Percentiles rank a stretch among this genome's conserved stretches.
Conservation (phyloP, 257 asterid species). For the Linaria vulgaris region DNA sequence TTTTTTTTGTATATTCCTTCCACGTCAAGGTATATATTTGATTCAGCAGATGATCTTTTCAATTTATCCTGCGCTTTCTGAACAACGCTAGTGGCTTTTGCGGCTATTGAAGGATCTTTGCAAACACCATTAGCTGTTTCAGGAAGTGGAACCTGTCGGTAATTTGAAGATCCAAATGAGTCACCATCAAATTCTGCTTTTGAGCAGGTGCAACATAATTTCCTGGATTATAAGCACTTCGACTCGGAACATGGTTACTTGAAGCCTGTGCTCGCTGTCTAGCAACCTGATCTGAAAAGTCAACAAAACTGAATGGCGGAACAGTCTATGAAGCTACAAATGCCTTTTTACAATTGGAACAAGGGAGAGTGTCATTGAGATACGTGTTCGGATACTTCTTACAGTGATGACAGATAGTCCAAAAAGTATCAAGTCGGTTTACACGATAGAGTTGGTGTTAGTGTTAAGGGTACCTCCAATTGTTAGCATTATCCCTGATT, state of each 20-base stretch:
- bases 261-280: slow-evolving; percentile 29
- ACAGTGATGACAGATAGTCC: slow-evolving; percentile 76
- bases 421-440: slow-evolving; percentile 59
- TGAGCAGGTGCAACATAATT: slow-evolving; percentile 31
- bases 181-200: slow-evolving; percentile 35
- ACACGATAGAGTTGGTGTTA: slow-evolving; percentile 39
- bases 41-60: slow-evolving; percentile 60
- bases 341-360: slow-evolving; percentile 61
- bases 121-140: slow-evolving; percentile 32
- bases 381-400: slow-evolving; percentile 60
- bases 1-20: slow-evolving; percentile 34
- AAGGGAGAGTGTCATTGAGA: slow-evolving; percentile 67
- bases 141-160: slow-evolving; percentile 22
- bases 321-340: slow-evolving; percentile 60
- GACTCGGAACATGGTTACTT: slow-evolving; percentile 26
- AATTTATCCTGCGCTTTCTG: slow-evolving; percentile 39
- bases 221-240: slow-evolving; percentile 25
- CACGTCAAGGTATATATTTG: slow-evolving; percentile 28
- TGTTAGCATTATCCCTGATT: slow-evolving; percentile 27
- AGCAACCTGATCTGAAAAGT: slow-evolving; percentile 32
- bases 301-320: slow-evolving; percentile 44
- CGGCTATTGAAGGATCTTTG: slow-evolving; percentile 48
- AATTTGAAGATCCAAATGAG: slow-evolving; percentile 22
- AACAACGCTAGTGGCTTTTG: slow-evolving; percentile 39
- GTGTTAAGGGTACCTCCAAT: slow-evolving; percentile 30